These are phyloP conservation scores for Geranomyces variabilis DNA, from an alignment of 192 early-diverging fungal genomes.

Conservation along the genomic window DNA sequence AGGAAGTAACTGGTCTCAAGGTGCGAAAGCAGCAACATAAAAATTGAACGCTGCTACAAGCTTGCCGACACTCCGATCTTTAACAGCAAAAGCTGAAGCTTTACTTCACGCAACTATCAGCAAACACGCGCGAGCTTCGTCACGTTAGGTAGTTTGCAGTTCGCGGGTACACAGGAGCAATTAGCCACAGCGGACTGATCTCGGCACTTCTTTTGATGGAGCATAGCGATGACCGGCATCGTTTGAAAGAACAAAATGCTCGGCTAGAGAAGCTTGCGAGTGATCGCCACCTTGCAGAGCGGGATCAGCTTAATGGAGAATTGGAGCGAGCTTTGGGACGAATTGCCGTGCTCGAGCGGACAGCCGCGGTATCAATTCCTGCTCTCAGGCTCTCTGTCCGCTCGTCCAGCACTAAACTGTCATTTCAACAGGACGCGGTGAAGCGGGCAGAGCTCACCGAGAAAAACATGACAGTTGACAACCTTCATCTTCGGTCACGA, in stretches of 20 bases:
- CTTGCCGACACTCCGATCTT: too few relatives aligned
- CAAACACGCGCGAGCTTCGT: conserved; percentile 49
- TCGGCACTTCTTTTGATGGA: not conserved
- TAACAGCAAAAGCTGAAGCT: conserved; percentile 52
- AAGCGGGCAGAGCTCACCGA: conserved; percentile 50
- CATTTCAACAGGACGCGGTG: conserved; percentile 42
- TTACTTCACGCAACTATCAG: conserved; percentile 49
- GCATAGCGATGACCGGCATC: conserved; percentile 44
- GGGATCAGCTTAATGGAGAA: conserved; percentile 38
- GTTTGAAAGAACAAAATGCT: conserved; percentile 41
- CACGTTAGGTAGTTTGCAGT: conserved; percentile 5
- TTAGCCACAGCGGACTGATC: not conserved
- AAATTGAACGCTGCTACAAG: too few relatives aligned
- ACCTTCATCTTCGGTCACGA: conserved; percentile 49
- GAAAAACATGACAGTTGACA: conserved; percentile 54
- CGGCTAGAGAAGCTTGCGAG: conserved; percentile 45
- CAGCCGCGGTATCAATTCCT: conserved; percentile 27
- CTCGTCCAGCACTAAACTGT: not conserved
- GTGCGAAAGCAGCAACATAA: conserved; percentile 25
- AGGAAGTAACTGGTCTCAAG: conserved; percentile 53
- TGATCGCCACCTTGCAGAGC: conserved; percentile 39
- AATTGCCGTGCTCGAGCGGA: conserved; percentile 28
- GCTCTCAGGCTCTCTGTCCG: not conserved
- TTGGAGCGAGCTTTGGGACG: conserved; percentile 28
- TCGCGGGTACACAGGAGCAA: not conserved